Conservation (phyloP, 495 filamentous ascomycete genomes). For the Aspergillus bertholletiae region DNA sequence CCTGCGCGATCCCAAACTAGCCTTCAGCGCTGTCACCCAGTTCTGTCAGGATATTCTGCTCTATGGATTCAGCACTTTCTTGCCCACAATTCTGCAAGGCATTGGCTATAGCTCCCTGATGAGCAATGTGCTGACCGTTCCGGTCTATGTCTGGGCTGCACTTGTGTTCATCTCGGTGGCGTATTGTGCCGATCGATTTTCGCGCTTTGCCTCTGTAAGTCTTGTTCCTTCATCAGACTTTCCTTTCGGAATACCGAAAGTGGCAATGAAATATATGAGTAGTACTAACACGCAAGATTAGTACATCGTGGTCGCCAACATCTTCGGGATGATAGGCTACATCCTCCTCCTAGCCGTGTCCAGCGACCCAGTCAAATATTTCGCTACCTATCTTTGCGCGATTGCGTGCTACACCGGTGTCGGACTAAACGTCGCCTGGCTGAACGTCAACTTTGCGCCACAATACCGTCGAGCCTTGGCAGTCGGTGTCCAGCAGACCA, state of each 20-base stretch:
- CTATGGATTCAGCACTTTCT: slow-evolving; percentile 58
- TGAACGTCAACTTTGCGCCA: slow-evolving; percentile 55
- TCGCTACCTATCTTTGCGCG: slow-evolving; percentile 52
- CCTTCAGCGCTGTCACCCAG: slow-evolving; percentile 43
- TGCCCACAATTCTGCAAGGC: slow-evolving; percentile 52
- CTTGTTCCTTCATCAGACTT: not conserved
- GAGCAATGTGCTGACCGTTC: slow-evolving; percentile 43
- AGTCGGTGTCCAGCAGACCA: slow-evolving; percentile 55
- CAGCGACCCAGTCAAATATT: slow-evolving; percentile 46
- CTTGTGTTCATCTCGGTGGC: slow-evolving; percentile 42
- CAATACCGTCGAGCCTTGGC: slow-evolving; percentile 54
- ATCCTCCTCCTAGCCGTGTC: slow-evolving; percentile 43
- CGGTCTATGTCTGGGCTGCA: slow-evolving; percentile 39
- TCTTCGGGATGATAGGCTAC: slow-evolving; percentile 50
- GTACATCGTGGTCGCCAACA: slow-evolving; percentile 40
- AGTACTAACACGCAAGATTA: not conserved
- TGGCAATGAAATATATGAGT: not conserved
- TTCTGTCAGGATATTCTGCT: slow-evolving; percentile 54
- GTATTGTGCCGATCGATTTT: slow-evolving; percentile 36
- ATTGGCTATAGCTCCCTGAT: slow-evolving; percentile 50
- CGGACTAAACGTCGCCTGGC: slow-evolving; percentile 53
- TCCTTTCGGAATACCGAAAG: not conserved
- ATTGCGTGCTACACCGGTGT: slow-evolving; percentile 47
- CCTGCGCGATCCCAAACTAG: slow-evolving; percentile 36
- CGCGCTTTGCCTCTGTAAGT: slow-evolving; percentile 33